Evolutionary conservation across 202 grass and related monocot genomes (phyloP), one percentile per base, ranked within the genome.

Genomic region (Schoenoplectus triqueter): DNA sequence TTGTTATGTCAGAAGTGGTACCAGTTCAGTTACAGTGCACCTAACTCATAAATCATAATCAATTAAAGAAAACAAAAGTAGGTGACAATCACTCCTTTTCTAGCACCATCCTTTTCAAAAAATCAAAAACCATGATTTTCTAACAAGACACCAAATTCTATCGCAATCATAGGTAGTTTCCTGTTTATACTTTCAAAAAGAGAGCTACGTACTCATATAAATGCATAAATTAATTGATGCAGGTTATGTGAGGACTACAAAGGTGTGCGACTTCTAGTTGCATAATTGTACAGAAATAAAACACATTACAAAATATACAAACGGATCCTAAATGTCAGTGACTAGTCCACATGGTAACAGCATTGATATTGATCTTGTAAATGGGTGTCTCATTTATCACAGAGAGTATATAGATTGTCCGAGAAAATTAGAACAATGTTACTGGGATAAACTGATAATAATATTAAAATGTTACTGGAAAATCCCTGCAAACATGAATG

Each of bases 51-150:
- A 62, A 62, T 18, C 14, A 61, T 61, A 62, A 62, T 66, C 13
- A 76, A 55, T 76, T 40, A 56, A 5, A 56, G 48, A 69, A 75
- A 54, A 55, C 72, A 76, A 76, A 76, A 76, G 49, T 76, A 40
- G 72, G 72, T 76, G 72, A 55, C 48, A 39, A 76, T 56, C 72
- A 76, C 10, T 10, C 39, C 39, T 20, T 76, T 76, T 51, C 47
- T 52, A 74, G 18, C 10, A 5, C 3, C 31, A 31, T 31, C 31
- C 31, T 31, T 74, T 74, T 74, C 71, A 21, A 74, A 74, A 74
- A 22, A 21, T 74, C 0, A 5, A 75, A 13, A 14, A 54, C 19
- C 7, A 75, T 31, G 1, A 31, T 39, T 20, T 76, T 55, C 50
- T 74, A 74, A 74, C 47, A 73, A 73, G 3, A 13, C 18, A 22